These are phyloP conservation scores for Thermomyces lanuginosus DNA, from an alignment of 2,329 filamentous ascomycete species.

Conservation along the genomic window DNA sequence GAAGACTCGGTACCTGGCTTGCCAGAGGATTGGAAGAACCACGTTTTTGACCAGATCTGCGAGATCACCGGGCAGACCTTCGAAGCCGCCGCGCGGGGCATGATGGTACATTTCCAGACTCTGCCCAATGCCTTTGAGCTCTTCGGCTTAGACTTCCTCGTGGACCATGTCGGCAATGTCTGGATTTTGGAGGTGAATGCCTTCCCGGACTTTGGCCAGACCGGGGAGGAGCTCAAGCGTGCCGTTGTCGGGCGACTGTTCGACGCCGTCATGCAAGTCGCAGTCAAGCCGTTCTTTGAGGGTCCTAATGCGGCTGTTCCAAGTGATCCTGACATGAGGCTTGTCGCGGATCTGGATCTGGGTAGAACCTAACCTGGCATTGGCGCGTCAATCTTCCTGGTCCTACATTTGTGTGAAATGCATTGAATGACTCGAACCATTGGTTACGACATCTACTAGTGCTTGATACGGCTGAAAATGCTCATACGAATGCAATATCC, in stretches of 20 bases:
- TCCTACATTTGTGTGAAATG: no score
- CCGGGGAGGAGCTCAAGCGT: constrained; percentile 54
- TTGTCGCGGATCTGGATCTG: constrained; percentile 27
- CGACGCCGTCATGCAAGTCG: constrained; percentile 52
- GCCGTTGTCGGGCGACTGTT: constrained; percentile 60
- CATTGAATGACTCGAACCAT: no score
- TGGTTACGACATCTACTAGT: no score
- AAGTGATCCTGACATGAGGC: constrained; percentile 17
- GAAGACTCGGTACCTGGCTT: constrained; percentile 23
- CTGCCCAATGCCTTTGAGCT: constrained; percentile 79
- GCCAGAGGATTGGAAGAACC: constrained; percentile 34
- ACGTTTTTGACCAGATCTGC: constrained; percentile 61
- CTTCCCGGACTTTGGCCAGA: constrained; percentile 92
- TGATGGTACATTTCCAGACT: constrained; percentile 84
- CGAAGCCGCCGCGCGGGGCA: constrained; percentile 66
- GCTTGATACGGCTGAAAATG: no score
- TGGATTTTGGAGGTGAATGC: constrained; percentile 89
- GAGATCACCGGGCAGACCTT: constrained; percentile 60
- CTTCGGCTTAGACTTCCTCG: constrained; percentile 80
- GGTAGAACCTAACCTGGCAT: no score
- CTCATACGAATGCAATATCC: no score
- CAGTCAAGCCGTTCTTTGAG: constrained; percentile 52
- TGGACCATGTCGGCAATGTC: constrained; percentile 46
- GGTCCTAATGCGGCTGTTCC: constrained; percentile 4
- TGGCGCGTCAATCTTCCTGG: no score